phyloP scores from a whole-genome alignment of 441 rosid species.

The Sinapis alba region DNA sequence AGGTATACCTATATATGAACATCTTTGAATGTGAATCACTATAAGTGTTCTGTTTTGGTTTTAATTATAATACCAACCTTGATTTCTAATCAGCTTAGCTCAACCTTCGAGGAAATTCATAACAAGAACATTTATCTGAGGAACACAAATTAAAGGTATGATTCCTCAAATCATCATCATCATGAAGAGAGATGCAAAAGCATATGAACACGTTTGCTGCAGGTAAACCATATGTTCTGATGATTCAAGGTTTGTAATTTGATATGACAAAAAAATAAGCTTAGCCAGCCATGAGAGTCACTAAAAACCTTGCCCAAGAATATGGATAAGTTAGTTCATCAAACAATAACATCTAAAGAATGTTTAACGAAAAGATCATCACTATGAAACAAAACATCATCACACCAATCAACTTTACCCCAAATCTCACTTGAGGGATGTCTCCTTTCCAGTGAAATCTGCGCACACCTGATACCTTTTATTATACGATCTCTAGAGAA shows the following conservation, averaged over 20 bases:
- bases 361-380: background rate
- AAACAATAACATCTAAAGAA: background rate
- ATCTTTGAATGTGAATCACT: background rate
- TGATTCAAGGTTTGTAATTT: background rate
- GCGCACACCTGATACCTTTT: background rate
- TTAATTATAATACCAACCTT: too few species aligned
- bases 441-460: background rate
- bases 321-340: background rate
- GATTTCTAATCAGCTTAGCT: slow-evolving; percentile 36
- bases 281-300: too few species aligned
- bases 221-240: background rate
- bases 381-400: background rate
- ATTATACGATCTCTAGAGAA: background rate
- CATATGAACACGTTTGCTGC: background rate
- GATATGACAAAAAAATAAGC: background rate
- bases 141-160: slow-evolving; percentile 24
- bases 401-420: background rate
- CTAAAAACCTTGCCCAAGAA: background rate
- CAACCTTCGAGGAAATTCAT: background rate
- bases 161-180: background rate
- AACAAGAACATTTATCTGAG: slow-evolving; percentile 18
- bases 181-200: background rate
- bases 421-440: background rate
- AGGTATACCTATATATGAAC: slow-evolving; percentile 41
- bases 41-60: too few species aligned